Base-by-base conservation (phyloP, 345 rosid species). In the Cardiospermum halicacabum region DNA sequence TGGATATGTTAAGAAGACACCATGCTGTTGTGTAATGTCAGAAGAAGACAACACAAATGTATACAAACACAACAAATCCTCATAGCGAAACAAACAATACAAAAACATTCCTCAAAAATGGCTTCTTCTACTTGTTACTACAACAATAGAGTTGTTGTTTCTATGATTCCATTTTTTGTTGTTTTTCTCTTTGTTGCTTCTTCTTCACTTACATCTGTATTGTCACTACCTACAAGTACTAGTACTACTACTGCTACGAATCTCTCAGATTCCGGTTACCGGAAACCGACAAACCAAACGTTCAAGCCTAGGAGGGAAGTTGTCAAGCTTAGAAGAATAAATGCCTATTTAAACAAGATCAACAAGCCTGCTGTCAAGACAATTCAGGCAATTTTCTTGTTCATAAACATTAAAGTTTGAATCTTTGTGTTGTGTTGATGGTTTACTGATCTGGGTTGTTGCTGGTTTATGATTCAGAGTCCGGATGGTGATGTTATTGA, bases 401-500 rank as follows among this genome's bases (percentile, higher is more conserved):
- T 21, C 40, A n/a, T n/a, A n/a, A n/a, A n/a, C n/a, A n/a, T n/a
- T n/a, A 2, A 56, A 54, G 53, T 11, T 2, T 16, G 21, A 12
- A 22, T 75, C 58, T 67, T 37, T 21, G 62, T 56, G 4, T 47
- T 48, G 5, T 61, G 25, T 27, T 31, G n/a, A 7, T 32, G 18
- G 26, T 56, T 64, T 56, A 22, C 13, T 66, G 53, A 49, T 74
- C 47, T 39, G 47, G 42, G 62, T 25, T 24, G 7, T 62, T 59
- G 64, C 47, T 62, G 15, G 48, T 58, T 30, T 13, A 32, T 40
- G 27, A 56, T 74, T 68, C 80, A 94, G 99, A 94, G 99, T 53
- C 95, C 96, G 58, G 99, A 91, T 64, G 96, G 96, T n/a, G 99
- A 94, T 85, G 51, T 87, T 56, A 85, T 94, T 69, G 96, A 94